phyloP scores from a whole-genome alignment of 2,329 filamentous ascomycete genomes.

The Cytospora mali region DNA sequence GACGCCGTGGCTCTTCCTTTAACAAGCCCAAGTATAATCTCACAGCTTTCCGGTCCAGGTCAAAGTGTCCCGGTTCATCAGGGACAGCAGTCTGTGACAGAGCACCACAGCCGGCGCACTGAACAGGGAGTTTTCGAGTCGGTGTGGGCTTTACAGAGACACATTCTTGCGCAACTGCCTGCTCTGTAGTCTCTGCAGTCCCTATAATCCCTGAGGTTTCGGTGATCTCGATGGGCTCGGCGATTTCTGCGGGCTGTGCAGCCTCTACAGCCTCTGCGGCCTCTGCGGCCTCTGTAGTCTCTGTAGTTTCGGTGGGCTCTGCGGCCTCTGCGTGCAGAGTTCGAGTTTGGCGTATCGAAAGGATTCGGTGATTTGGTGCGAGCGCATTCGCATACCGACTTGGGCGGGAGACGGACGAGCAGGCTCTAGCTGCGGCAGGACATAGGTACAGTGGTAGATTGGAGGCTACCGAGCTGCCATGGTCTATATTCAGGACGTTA shows the following conservation, averaged over 20 bases:
- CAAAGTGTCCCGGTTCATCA: slow-evolving; percentile 61
- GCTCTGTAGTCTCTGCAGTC: not conserved
- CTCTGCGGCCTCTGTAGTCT: not conserved
- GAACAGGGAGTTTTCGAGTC: slow-evolving; percentile 49
- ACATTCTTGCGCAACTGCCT: not conserved
- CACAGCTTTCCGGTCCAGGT: slow-evolving; percentile 54
- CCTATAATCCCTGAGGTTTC: too few relatives aligned
- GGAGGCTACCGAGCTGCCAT: slow-evolving; percentile 15
- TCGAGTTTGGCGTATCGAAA: slow-evolving; percentile 16
- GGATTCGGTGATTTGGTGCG: not conserved
- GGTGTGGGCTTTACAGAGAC: slow-evolving; percentile 1
- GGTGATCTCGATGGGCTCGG: not conserved
- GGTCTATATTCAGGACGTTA: slow-evolving; percentile 18
- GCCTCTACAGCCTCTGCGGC: not conserved
- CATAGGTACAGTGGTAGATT: slow-evolving; percentile 26
- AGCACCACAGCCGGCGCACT: slow-evolving; percentile 67
- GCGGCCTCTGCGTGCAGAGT: not conserved
- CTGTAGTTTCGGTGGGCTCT: not conserved
- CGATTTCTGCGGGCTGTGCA: not conserved
- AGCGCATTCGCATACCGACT: not conserved
- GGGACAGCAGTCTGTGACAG: slow-evolving; percentile 59
- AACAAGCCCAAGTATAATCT: slow-evolving; percentile 48
- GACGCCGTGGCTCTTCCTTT: slow-evolving; percentile 31
- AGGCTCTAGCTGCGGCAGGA: slow-evolving; percentile 22
- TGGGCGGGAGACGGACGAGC: slow-evolving; percentile 7